phyloP scores from a whole-genome alignment of 371 early-diverging fungal species.

The Actinomortierella wolfii region DNA sequence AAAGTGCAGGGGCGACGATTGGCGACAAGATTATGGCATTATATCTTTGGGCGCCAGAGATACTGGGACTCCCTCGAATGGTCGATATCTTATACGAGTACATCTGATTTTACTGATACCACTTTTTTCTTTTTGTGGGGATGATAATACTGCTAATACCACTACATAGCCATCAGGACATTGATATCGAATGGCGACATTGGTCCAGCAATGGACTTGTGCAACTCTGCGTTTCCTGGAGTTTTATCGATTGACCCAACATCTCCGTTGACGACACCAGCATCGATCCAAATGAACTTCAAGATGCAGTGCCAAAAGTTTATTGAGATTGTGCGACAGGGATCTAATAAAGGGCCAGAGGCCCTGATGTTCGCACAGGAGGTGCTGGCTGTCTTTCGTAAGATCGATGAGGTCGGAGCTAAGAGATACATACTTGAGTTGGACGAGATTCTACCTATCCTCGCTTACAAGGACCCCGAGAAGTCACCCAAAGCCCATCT shows the following conservation, averaged over 20 bases:
- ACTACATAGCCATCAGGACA: slow-evolving; percentile 38
- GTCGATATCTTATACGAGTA: no score
- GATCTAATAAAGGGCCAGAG: slow-evolving; percentile 24
- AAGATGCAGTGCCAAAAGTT: slow-evolving; percentile 49
- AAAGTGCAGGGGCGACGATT: no score
- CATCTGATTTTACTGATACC: neutral
- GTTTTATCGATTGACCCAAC: slow-evolving; percentile 40
- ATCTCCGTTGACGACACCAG: slow-evolving; percentile 26
- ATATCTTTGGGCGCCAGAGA: no score
- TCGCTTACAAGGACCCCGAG: slow-evolving; percentile 47
- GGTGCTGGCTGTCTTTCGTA: slow-evolving; percentile 23
- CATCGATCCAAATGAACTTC: slow-evolving; percentile 48
- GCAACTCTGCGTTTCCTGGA: slow-evolving; percentile 44
- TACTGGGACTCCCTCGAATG: no score
- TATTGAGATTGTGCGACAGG: slow-evolving; percentile 47
- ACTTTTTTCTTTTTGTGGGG: neutral
- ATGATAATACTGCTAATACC: neutral
- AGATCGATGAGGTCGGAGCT: slow-evolving; percentile 18
- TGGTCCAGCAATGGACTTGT: slow-evolving; percentile 40
- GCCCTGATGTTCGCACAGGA: slow-evolving; percentile 49
- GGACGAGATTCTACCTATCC: slow-evolving; percentile 26
- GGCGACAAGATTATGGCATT: no score
- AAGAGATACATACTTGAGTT: slow-evolving; percentile 32
- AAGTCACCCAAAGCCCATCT: slow-evolving; percentile 35
- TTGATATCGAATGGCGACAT: slow-evolving; percentile 48